Conservation (phyloP, 2,329 filamentous ascomycete species). For the Colletotrichum spaethianum region DNA sequence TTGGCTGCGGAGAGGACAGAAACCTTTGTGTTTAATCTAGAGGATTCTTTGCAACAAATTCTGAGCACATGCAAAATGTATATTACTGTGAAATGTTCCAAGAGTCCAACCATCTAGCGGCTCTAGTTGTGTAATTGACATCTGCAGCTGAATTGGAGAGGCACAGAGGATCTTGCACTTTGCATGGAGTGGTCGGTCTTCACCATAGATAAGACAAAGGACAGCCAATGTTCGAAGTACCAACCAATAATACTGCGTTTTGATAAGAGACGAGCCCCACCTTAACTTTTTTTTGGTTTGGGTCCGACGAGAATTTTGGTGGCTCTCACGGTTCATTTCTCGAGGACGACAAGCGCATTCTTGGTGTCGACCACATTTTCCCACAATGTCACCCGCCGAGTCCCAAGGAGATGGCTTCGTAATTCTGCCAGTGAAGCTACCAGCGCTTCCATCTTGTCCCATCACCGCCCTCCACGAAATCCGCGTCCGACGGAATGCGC, state of each 20-base stretch:
- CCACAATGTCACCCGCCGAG: constrained; percentile 41
- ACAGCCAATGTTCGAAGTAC: not conserved
- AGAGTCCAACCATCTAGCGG: not conserved
- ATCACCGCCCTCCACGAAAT: constrained; percentile 81
- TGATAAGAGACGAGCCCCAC: constrained; percentile 22
- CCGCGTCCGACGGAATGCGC: constrained; percentile 87
- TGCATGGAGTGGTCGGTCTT: not conserved
- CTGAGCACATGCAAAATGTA: too few species aligned
- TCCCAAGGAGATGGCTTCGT: constrained; percentile 69
- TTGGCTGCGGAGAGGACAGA: not conserved
- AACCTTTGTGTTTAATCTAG: not conserved
- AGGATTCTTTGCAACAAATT: too few species aligned
- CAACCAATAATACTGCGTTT: not conserved
- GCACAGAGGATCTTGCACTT: too few species aligned
- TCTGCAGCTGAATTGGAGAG: not conserved
- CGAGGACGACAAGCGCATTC: constrained; percentile 25
- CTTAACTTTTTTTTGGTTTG: constrained; percentile 17
- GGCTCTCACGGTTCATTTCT: not conserved
- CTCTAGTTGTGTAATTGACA: not conserved
- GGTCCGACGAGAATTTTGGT: constrained; percentile 27
- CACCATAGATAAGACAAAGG: not conserved
- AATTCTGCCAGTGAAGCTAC: constrained; percentile 78
- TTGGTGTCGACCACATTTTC: constrained; percentile 42
- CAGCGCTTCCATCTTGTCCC: constrained; percentile 73
- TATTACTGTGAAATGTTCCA: not conserved